Conservation (phyloP, 352 stramenopile genomes). For the Phytophthora crassamura region DNA sequence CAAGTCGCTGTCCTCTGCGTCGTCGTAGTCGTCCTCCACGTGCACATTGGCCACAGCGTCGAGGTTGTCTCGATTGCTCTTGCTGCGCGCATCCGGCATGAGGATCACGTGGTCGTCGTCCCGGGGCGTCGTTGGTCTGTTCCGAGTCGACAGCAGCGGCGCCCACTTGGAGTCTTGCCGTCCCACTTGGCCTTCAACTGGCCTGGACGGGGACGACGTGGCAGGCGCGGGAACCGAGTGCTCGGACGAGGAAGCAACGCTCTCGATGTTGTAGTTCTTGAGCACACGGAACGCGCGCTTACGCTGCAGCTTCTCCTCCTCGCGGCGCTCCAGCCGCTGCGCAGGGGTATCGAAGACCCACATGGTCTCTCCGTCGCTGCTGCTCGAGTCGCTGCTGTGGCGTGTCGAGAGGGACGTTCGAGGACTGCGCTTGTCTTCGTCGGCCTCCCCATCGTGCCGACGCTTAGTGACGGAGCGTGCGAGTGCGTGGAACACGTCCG, state of each 20-base stretch:
- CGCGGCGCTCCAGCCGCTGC: slow-evolving; percentile 54
- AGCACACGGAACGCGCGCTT: slow-evolving; percentile 60
- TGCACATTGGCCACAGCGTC: slow-evolving; percentile 15
- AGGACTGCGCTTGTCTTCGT: slow-evolving; percentile 7
- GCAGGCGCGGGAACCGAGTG: neutral
- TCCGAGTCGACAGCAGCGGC: slow-evolving; percentile 31
- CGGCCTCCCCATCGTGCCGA: slow-evolving; percentile 12
- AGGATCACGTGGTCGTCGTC: slow-evolving; percentile 52
- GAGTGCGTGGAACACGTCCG: slow-evolving; percentile 61
- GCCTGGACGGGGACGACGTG: slow-evolving; percentile 6
- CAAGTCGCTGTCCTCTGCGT: slow-evolving; percentile 31
- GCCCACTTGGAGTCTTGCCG: slow-evolving; percentile 38
- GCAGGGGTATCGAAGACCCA: slow-evolving; percentile 54
- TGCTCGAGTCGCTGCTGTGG: slow-evolving; percentile 29
- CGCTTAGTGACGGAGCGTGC: slow-evolving; percentile 42
- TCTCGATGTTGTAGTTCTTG: slow-evolving; percentile 53
- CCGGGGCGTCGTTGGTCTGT: slow-evolving; percentile 22
- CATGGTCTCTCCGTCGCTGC: slow-evolving; percentile 52
- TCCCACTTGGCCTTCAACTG: neutral
- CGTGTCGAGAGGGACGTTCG: slow-evolving; percentile 17
- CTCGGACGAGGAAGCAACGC: slow-evolving; percentile 15
- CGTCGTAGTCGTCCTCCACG: slow-evolving; percentile 35
- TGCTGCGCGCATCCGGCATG: slow-evolving; percentile 15
- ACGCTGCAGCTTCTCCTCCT: slow-evolving; percentile 57
- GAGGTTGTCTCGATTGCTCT: slow-evolving; percentile 27